A percentile compares a stretch with the other conserved stretches of the same genome.
phyloP scores from a whole-genome alignment of 805 yeast species.

The Clavispora vitiphila region DNA sequence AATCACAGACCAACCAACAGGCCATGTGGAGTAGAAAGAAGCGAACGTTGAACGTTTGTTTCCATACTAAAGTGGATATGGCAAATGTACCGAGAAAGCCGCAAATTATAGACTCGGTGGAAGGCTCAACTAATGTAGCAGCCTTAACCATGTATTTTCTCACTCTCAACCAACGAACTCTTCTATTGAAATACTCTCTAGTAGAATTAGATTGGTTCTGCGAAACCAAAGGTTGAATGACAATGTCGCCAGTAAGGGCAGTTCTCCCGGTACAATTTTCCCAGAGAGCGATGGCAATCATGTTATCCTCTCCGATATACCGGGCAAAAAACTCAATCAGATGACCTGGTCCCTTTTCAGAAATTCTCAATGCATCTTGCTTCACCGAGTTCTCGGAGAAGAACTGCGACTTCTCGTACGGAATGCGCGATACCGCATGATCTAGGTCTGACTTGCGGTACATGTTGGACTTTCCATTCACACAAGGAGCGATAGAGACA shows the following conservation, averaged over 20 bases:
- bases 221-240: constrained; percentile 60
- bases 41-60: constrained; percentile 23
- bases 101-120: constrained; percentile 70
- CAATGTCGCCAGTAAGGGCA: constrained; percentile 74
- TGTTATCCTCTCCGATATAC: constrained; percentile 88
- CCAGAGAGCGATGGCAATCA: constrained; percentile 88
- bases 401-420: constrained; percentile 21
- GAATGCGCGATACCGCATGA: constrained; percentile 44
- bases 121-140: constrained; percentile 82
- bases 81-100: constrained; percentile 66
- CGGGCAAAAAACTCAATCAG: constrained; percentile 69
- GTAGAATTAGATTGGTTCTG: constrained; percentile 33
- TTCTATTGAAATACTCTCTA: constrained; percentile 55
- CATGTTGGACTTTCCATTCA: constrained; percentile 82
- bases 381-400: constrained; percentile 27
- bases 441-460: constrained; percentile 67
- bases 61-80: constrained; percentile 38
- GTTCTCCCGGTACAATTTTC: constrained; percentile 60
- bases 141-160: constrained; percentile 81
- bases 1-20: constrained; percentile 65
- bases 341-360: constrained; percentile 32
- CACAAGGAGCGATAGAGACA: constrained; percentile 77
- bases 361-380: constrained; percentile 23
- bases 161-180: constrained; percentile 83
- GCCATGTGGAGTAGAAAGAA: constrained; percentile 50